phyloP scores from a whole-genome alignment of 768 basidiomycete genomes.

The Dioszegia hungarica region DNA sequence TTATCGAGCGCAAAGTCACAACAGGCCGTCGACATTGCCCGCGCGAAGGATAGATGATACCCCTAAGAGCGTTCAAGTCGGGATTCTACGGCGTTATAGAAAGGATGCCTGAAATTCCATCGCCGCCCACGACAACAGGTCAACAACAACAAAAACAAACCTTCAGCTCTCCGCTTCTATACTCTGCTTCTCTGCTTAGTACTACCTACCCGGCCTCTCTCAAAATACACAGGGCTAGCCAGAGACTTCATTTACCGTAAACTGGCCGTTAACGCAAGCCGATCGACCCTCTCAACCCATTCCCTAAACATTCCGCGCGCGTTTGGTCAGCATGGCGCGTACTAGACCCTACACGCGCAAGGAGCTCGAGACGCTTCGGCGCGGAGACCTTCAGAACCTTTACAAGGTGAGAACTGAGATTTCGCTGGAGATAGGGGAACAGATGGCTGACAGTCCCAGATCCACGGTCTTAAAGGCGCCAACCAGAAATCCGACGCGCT shows the following conservation, averaged over 20 bases:
- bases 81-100: not conserved
- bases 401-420: conserved; percentile 28
- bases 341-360: conserved; percentile 20
- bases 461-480: conserved; percentile 39
- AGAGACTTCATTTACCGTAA: too few species aligned
- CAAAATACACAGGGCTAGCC: too few species aligned
- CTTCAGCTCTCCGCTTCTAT: not conserved
- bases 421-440: not conserved
- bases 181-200: not conserved
- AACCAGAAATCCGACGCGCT: conserved; percentile 29
- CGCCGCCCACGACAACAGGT: not conserved
- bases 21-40: too few species aligned
- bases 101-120: not conserved
- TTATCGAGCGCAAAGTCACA: too few species aligned
- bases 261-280: too few species aligned
- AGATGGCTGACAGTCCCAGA: conserved; percentile 17
- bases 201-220: too few species aligned
- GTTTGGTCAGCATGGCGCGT: conserved; percentile 1
- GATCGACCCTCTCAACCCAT: not conserved
- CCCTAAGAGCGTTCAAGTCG: too few species aligned
- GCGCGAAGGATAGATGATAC: not conserved
- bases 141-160: conserved; percentile 2
- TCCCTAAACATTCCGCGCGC: not conserved
- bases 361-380: conserved; percentile 26
- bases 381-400: conserved; percentile 36